Evolutionary conservation across 1,139 yeast genomes (phyloP).

Genomic region (Entelexis sorbosivorans): DNA sequence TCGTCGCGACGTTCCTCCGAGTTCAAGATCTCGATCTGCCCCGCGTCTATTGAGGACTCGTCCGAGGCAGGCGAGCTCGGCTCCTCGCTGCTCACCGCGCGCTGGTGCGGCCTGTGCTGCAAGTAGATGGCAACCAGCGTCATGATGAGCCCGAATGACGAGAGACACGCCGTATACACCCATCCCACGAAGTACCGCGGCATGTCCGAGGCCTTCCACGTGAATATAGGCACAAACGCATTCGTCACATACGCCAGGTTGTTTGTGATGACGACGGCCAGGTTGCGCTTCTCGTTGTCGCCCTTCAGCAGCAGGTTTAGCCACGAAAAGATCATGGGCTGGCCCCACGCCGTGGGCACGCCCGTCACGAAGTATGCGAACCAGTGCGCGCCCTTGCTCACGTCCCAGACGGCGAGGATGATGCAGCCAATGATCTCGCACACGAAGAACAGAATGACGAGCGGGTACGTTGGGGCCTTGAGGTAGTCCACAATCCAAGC

Average conservation of each 20-base stretch:
- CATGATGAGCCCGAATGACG: constrained; percentile 35
- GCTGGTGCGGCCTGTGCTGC: constrained; percentile 29
- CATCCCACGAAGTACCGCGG: constrained; percentile 43
- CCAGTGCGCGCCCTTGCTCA: constrained; percentile 42
- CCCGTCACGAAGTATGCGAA: constrained; percentile 40
- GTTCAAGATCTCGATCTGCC: neutral
- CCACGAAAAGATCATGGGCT: constrained; percentile 46
- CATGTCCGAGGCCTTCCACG: constrained; percentile 42
- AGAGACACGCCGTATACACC: constrained; percentile 40
- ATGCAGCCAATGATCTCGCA: constrained; percentile 37
- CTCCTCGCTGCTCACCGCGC: neutral
- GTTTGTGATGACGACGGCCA: constrained; percentile 42
- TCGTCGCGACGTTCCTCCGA: neutral
- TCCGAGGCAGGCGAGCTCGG: neutral
- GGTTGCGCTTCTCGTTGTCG: constrained; percentile 43
- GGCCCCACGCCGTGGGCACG: constrained; percentile 39
- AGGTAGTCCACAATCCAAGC: constrained; percentile 39
- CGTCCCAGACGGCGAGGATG: constrained; percentile 38
- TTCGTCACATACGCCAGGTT: constrained; percentile 43
- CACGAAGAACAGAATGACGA: constrained; percentile 34
- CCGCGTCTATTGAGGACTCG: neutral
- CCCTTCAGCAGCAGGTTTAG: constrained; percentile 38
- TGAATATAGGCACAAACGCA: constrained; percentile 40
- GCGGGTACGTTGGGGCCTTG: constrained; percentile 38
- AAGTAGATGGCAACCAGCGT: constrained; percentile 32